phyloP scores from a whole-genome alignment of 331 rosid species.

The Cydonia oblonga region DNA sequence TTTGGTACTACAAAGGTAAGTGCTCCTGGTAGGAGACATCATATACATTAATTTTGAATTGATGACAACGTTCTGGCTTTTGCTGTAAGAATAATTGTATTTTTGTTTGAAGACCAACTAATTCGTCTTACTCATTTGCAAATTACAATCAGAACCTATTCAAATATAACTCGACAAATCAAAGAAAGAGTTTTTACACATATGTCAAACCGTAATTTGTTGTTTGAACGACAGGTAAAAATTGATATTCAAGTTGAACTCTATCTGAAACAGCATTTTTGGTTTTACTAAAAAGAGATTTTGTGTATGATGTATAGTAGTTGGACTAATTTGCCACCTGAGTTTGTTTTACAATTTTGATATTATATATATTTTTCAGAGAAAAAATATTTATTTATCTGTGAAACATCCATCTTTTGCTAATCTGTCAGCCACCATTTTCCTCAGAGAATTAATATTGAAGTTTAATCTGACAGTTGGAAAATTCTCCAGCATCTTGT shows the following conservation, averaged over 20 bases:
- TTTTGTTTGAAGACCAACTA: neutral
- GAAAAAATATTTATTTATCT: neutral
- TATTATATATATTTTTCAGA: neutral
- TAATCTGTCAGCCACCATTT: neutral
- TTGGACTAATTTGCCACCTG: too few species aligned
- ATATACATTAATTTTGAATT: neutral
- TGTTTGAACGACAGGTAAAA: neutral
- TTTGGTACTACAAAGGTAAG: neutral
- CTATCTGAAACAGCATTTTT: neutral
- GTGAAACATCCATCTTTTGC: neutral
- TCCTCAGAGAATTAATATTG: neutral
- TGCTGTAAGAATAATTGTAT: neutral
- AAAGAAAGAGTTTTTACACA: neutral
- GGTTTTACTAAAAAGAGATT: neutral
- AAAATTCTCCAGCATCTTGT: neutral
- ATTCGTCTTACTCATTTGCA: neutral
- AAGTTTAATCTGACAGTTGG: neutral
- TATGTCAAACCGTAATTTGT: neutral
- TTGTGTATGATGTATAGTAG: neutral
- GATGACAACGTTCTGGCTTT: neutral
- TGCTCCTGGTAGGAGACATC: neutral
- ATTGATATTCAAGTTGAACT: neutral
- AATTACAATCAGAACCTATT: neutral
- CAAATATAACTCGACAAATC: neutral
- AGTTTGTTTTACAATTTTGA: too few species aligned